phyloP scores from a whole-genome alignment of 345 rosid genomes.

The Hibiscus syriacus region DNA sequence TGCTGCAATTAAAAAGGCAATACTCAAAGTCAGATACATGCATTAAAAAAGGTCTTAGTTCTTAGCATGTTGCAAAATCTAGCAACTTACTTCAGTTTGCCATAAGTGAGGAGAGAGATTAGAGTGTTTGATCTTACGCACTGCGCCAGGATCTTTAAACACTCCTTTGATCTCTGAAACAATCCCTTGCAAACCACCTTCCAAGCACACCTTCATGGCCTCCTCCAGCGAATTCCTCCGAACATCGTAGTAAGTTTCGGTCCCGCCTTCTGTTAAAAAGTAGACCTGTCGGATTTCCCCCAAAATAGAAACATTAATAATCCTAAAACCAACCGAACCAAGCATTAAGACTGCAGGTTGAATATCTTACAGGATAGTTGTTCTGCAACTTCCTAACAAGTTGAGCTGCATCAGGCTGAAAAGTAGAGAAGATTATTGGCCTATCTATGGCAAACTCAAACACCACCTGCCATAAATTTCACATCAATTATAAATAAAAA shows the following conservation, averaged over 20 bases:
- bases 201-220: slow-evolving; percentile 74
- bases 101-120: slow-evolving; percentile 77
- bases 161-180: slow-evolving; percentile 88
- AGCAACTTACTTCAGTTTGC: slow-evolving; percentile 64
- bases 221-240: slow-evolving; percentile 89
- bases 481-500: neutral
- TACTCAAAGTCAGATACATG: neutral
- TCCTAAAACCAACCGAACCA: neutral
- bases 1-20: slow-evolving; percentile 28
- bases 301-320: neutral
- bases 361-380: slow-evolving; percentile 60
- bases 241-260: slow-evolving; percentile 44
- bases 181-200: slow-evolving; percentile 77
- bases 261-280: slow-evolving; percentile 78
- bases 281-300: slow-evolving; percentile 41
- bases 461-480: slow-evolving; percentile 42
- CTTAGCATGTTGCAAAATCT: neutral
- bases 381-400: slow-evolving; percentile 64
- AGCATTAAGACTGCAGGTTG: neutral
- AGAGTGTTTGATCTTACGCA: slow-evolving; percentile 74
- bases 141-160: slow-evolving; percentile 63
- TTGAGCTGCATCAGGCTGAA: slow-evolving; percentile 88
- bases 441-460: slow-evolving; percentile 46
- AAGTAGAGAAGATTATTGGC: slow-evolving; percentile 75
- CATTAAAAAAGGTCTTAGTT: neutral